Conservation (phyloP, 495 filamentous ascomycete species). For the Hyaloscypha finlandica region DNA sequence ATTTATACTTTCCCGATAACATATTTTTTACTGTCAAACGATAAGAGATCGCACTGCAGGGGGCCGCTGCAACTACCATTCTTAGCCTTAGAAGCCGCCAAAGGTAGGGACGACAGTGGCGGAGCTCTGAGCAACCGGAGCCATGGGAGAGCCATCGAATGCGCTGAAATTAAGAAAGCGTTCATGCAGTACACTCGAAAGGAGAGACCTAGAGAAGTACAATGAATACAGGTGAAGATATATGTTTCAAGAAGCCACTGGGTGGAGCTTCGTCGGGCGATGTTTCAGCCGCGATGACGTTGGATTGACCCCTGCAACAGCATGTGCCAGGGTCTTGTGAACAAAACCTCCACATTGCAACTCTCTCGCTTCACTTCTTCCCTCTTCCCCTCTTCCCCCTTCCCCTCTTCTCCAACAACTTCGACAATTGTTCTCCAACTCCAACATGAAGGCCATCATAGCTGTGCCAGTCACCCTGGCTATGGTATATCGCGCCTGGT, state of each 20-base stretch:
- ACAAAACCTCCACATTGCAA: neutral
- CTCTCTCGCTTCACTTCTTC: neutral
- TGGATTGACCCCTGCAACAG: neutral
- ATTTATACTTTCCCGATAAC: neutral
- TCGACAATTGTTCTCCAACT: neutral
- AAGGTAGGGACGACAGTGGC: too few relatives aligned
- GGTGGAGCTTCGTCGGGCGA: neutral
- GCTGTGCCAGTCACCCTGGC: constrained; percentile 63
- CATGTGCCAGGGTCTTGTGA: neutral
- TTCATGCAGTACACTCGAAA: too few relatives aligned
- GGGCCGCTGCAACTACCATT: too few relatives aligned
- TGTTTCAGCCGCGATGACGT: neutral
- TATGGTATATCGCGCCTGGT: constrained; percentile 69
- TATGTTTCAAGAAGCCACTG: neutral
- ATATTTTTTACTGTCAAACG: too few relatives aligned
- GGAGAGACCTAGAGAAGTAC: too few relatives aligned
- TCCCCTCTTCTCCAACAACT: neutral
- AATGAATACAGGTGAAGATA: too few relatives aligned
- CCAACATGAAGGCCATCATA: constrained; percentile 69
- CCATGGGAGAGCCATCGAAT: too few relatives aligned
- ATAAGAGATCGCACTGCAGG: too few relatives aligned
- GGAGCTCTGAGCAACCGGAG: too few relatives aligned
- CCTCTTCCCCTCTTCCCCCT: neutral
- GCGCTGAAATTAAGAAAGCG: too few relatives aligned
- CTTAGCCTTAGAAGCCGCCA: too few relatives aligned